These are phyloP conservation scores for Oxyria digyna DNA, from an alignment of 148 eudicot genomes.

Conservation along the genomic window DNA sequence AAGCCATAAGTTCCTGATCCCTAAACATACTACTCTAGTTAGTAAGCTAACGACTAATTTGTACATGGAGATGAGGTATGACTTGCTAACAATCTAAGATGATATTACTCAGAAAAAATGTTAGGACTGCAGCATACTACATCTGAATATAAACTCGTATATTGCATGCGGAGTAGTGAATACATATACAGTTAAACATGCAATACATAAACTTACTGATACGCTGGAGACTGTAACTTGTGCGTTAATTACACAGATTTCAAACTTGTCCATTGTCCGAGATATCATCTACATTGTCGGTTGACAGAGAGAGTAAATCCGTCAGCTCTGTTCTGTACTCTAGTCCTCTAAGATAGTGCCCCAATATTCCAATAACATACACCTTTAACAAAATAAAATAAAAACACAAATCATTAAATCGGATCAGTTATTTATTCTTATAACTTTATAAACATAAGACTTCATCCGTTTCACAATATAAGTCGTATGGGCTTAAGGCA, in stretches of 20 bases:
- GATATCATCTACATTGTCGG: slow-evolving; percentile 19
- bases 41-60: too few relatives aligned
- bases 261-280: slow-evolving; percentile 27
- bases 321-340: slow-evolving; percentile 73
- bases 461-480: too few relatives aligned
- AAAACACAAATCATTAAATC: neutral
- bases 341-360: slow-evolving; percentile 82
- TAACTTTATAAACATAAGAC: too few relatives aligned
- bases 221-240: neutral
- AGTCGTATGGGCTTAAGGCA: too few relatives aligned
- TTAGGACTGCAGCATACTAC: too few relatives aligned
- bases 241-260: slow-evolving; percentile 5
- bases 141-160: neutral
- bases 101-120: too few relatives aligned
- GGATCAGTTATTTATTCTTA: too few relatives aligned
- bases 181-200: slow-evolving; percentile 3
- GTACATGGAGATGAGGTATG: too few relatives aligned
- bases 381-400: slow-evolving; percentile 34
- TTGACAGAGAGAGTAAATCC: slow-evolving; percentile 51
- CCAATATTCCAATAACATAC: slow-evolving; percentile 89
- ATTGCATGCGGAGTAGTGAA: neutral
- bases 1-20: too few relatives aligned
- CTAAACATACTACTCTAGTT: too few relatives aligned
- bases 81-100: too few relatives aligned
- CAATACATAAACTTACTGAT: neutral